Evolutionary conservation across 108 stramenopile species (phyloP).

Genomic region (Nitzschia sp.): DNA sequence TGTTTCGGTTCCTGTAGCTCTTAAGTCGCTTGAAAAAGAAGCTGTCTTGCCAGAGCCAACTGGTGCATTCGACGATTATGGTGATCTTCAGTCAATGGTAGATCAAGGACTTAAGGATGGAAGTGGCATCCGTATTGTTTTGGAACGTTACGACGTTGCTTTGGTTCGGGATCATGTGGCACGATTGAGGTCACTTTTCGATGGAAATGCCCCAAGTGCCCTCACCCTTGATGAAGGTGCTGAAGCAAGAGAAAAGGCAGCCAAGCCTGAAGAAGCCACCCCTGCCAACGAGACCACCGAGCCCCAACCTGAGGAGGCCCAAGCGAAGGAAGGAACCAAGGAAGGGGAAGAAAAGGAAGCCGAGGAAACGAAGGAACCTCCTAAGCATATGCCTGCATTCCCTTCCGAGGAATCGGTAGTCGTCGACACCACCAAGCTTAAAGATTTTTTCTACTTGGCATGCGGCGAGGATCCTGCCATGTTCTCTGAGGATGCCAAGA

Average conservation of each 20-base stretch:
- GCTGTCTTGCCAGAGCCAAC: conserved; percentile 5
- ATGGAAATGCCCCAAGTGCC: conserved; percentile 70
- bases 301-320: conserved; percentile 10
- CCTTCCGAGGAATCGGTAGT: conserved; percentile 26
- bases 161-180: conserved; percentile 64
- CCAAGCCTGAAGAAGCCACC: background rate
- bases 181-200: conserved; percentile 55
- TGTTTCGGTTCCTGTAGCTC: conserved; percentile 52
- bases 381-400: conserved; percentile 37
- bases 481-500: conserved; percentile 18
- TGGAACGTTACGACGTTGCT: conserved; percentile 73
- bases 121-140: conserved; percentile 66
- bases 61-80: conserved; percentile 68
- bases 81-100: conserved; percentile 58
- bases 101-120: conserved; percentile 43
- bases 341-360: conserved; percentile 12
- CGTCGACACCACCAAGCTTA: conserved; percentile 49
- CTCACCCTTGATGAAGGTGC: conserved; percentile 33
- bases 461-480: conserved; percentile 67
- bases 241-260: conserved; percentile 14
- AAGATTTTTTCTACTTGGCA: conserved; percentile 70
- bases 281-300: conserved; percentile 15
- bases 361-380: conserved; percentile 22
- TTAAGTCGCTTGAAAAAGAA: conserved; percentile 43
- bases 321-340: background rate